Percentiles rank a stretch among this genome's conserved stretches.
Evolutionary conservation across 1,284 basidiomycete species (phyloP).

Genomic region (Trametes sp.): DNA sequence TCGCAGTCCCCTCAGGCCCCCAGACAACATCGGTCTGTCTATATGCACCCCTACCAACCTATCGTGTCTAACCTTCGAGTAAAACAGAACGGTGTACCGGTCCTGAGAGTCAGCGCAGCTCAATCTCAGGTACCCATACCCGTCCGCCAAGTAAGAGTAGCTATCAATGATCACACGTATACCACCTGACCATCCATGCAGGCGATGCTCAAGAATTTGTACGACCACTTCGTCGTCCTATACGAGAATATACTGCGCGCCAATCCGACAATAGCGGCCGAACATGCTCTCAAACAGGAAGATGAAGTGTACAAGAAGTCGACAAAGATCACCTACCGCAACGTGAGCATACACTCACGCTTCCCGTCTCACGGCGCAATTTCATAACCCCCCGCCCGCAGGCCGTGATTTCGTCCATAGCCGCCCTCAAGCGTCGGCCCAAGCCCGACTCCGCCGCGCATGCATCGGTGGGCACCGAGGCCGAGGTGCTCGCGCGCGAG

Average conservation of each 20-base stretch:
- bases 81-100: slow-evolving; percentile 65
- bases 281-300: slow-evolving; percentile 82
- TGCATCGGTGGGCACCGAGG: slow-evolving; percentile 84
- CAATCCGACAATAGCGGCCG: slow-evolving; percentile 66
- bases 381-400: slow-evolving; percentile 38
- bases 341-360: slow-evolving; percentile 53
- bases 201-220: slow-evolving; percentile 76
- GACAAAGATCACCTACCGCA: slow-evolving; percentile 80
- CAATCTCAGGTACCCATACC: slow-evolving; percentile 70
- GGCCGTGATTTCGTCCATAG: slow-evolving; percentile 79
- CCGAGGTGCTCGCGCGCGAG: slow-evolving; percentile 63
- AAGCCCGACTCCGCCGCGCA: slow-evolving; percentile 68
- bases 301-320: slow-evolving; percentile 76
- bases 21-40: slow-evolving; percentile 46
- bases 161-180: too few species aligned
- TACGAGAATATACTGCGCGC: slow-evolving; percentile 60
- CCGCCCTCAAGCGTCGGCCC: slow-evolving; percentile 74
- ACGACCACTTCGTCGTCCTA: slow-evolving; percentile 72
- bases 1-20: slow-evolving; percentile 50
- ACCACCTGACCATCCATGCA: slow-evolving; percentile 41
- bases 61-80: neutral
- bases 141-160: slow-evolving; percentile 75
- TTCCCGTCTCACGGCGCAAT: neutral
- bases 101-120: slow-evolving; percentile 69
- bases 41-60: neutral